phyloP scores from a whole-genome alignment of 192 early-diverging fungal species.

The Funneliformis geosporum region DNA sequence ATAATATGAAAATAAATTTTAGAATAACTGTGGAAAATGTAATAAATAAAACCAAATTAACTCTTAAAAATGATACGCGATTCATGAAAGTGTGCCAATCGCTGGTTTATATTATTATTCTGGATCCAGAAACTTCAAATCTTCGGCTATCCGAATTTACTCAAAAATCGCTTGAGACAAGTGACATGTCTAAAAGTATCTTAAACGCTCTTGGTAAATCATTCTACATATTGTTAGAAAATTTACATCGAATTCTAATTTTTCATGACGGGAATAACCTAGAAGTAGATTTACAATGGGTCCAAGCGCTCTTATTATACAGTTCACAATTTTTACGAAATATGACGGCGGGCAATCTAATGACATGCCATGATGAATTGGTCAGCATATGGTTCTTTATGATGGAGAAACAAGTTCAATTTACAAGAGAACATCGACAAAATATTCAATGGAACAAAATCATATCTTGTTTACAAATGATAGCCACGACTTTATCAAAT shows the following conservation, averaged over 20 bases:
- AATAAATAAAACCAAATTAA: neutral
- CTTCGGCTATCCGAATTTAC: neutral
- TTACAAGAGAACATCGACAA: neutral
- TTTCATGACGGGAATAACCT: neutral
- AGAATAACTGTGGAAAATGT: neutral
- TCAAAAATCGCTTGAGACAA: neutral
- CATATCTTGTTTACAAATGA: constrained; percentile 2
- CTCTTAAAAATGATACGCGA: neutral
- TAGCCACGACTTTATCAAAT: neutral
- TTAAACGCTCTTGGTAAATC: neutral
- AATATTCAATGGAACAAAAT: constrained; percentile 10
- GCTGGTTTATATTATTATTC: neutral
- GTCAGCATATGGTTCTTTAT: neutral
- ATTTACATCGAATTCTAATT: neutral
- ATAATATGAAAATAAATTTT: too few species aligned
- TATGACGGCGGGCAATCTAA: neutral
- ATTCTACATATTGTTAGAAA: neutral
- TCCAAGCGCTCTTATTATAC: constrained; percentile 4
- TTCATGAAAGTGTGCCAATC: neutral
- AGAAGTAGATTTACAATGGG: neutral
- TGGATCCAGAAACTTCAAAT: neutral
- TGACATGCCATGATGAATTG: constrained; percentile 4
- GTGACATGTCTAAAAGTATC: neutral
- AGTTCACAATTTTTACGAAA: neutral
- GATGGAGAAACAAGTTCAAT: neutral